Percentiles rank a stretch among this genome's conserved stretches.
These are phyloP conservation scores for Litchi chinensis DNA, from an alignment of 345 rosid species.

Conservation along the genomic window DNA sequence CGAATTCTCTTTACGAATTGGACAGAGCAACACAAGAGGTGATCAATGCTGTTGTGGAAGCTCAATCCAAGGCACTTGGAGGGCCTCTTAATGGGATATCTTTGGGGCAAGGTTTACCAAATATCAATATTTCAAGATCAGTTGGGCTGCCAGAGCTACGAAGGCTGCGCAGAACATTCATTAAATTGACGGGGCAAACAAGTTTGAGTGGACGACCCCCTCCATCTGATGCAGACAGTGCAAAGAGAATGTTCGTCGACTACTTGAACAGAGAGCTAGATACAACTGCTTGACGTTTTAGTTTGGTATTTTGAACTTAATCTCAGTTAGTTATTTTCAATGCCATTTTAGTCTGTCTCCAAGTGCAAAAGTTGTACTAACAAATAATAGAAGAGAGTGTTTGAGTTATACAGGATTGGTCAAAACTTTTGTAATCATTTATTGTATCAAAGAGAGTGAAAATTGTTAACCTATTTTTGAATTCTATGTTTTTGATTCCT, in stretches of 20 bases:
- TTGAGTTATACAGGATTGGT: not conserved
- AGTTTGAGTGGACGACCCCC: constrained; percentile 88
- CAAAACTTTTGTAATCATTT: not conserved
- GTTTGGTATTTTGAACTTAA: not conserved
- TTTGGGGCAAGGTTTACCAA: constrained; percentile 62
- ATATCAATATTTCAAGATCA: constrained; percentile 58
- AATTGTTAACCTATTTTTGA: not conserved
- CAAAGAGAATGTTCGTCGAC: constrained; percentile 90
- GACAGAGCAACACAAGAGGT: constrained; percentile 91
- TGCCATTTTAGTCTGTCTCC: not conserved
- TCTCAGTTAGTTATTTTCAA: not conserved
- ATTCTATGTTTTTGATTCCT: not conserved
- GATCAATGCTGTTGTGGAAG: constrained; percentile 71
- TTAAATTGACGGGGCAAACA: constrained; percentile 83
- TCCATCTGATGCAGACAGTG: constrained; percentile 83
- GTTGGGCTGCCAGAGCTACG: constrained; percentile 87
- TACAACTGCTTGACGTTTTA: constrained; percentile 34
- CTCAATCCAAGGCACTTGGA: constrained; percentile 72
- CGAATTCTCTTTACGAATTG: constrained; percentile 82
- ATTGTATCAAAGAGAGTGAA: not conserved
- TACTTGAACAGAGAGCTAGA: constrained; percentile 92
- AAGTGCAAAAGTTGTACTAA: not conserved
- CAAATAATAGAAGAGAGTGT: not conserved
- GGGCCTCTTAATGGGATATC: constrained; percentile 64
- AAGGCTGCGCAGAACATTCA: constrained; percentile 79